A percentile compares a stretch with the other conserved stretches of the same genome.
phyloP scores from a whole-genome alignment of 202 grass and related monocot species.

The Carex sylvatica region DNA sequence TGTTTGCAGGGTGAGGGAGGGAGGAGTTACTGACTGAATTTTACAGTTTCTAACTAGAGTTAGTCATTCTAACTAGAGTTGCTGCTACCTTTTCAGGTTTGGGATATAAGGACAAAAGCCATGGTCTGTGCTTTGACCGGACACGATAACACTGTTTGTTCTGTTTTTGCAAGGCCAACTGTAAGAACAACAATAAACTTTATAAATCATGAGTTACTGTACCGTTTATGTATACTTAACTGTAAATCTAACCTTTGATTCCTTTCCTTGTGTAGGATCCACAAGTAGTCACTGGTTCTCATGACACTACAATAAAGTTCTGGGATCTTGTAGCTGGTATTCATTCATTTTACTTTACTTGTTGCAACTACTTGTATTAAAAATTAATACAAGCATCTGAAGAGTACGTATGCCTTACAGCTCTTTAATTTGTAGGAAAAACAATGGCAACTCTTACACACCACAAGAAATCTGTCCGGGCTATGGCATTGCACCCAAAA shows the following conservation, averaged over 20 bases:
- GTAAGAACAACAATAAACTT: slow-evolving; percentile 38
- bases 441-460: slow-evolving; percentile 95
- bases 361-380: not conserved
- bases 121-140: slow-evolving; percentile 97
- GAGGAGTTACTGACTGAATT: too few relatives aligned
- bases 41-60: too few relatives aligned
- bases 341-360: slow-evolving; percentile 10
- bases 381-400: too few relatives aligned
- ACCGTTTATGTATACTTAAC: slow-evolving; percentile 3
- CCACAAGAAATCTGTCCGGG: slow-evolving; percentile 96
- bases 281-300: slow-evolving; percentile 97
- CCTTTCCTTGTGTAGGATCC: slow-evolving; percentile 52
- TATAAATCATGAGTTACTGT: not conserved
- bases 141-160: slow-evolving; percentile 95
- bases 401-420: too few relatives aligned
- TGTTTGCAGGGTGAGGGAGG: slow-evolving; percentile 76
- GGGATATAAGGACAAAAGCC: slow-evolving; percentile 94
- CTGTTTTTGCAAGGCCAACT: slow-evolving; percentile 89
- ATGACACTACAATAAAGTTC: slow-evolving; percentile 95
- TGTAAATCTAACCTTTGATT: not conserved
- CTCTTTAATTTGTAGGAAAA: slow-evolving; percentile 51
- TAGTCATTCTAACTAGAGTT: too few relatives aligned
- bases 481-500: slow-evolving; percentile 92
- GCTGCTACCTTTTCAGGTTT: slow-evolving; percentile 49
- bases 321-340: slow-evolving; percentile 98